Percentiles rank a stretch among this genome's conserved stretches.
These are phyloP conservation scores for Dactylonectria macrodidyma DNA, from an alignment of 2,329 filamentous ascomycete genomes.

Conservation along the genomic window DNA sequence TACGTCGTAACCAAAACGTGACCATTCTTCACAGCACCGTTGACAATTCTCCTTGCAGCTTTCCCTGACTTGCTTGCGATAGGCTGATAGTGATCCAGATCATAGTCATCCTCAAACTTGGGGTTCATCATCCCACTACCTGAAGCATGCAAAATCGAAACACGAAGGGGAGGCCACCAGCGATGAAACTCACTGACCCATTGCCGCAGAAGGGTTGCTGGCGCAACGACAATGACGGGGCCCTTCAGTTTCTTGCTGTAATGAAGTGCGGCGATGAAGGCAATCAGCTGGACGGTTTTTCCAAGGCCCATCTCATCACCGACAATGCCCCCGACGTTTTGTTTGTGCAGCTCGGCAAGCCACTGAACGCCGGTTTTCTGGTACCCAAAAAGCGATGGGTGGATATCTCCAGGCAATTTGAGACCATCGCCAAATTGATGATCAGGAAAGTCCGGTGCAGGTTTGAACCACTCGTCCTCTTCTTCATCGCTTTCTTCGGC, in stretches of 20 bases:
- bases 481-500: slow-evolving; percentile 61
- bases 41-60: slow-evolving; percentile 84
- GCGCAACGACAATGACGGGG: slow-evolving; percentile 92
- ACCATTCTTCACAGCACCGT: slow-evolving; percentile 85
- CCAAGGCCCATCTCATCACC: slow-evolving; percentile 99
- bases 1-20: slow-evolving; percentile 98
- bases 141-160: slow-evolving; percentile 94
- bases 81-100: slow-evolving; percentile 60
- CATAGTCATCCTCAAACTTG: slow-evolving; percentile 69
- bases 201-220: slow-evolving; percentile 94
- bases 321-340: slow-evolving; percentile 93
- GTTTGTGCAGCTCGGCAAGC: slow-evolving; percentile 92
- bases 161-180: slow-evolving; percentile 99
- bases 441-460: slow-evolving; percentile 87
- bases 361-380: slow-evolving; percentile 98
- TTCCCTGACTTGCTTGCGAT: slow-evolving; percentile 58
- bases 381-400: slow-evolving; percentile 93
- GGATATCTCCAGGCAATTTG: slow-evolving; percentile 91
- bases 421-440: slow-evolving; percentile 82
- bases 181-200: slow-evolving; percentile 99
- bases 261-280: slow-evolving; percentile 91
- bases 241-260: slow-evolving; percentile 89
- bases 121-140: slow-evolving; percentile 97
- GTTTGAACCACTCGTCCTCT: slow-evolving; percentile 82
- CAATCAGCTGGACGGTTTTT: slow-evolving; percentile 83